phyloP scores from a whole-genome alignment of 371 early-diverging fungal species.

The Mucor mucedo region DNA sequence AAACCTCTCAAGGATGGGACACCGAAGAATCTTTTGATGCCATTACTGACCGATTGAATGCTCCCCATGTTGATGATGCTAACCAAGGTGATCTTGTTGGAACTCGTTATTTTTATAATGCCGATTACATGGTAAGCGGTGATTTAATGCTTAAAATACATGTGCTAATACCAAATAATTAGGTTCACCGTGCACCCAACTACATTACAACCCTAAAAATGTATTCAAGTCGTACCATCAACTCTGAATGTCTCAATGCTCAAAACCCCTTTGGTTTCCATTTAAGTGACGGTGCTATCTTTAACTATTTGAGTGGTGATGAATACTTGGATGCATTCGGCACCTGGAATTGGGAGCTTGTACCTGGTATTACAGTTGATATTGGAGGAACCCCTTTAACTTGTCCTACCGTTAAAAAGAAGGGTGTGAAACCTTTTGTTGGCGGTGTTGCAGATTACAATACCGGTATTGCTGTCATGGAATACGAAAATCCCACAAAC shows the following conservation, averaged over 20 bases:
- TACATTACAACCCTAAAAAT: slow-evolving; percentile 42
- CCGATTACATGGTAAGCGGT: slow-evolving; percentile 38
- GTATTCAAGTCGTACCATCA: slow-evolving; percentile 40
- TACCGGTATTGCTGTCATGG: slow-evolving; percentile 35
- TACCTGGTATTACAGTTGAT: slow-evolving; percentile 40
- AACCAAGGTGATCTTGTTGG: slow-evolving; percentile 42
- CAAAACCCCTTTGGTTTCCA: slow-evolving; percentile 38
- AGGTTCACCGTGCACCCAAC: slow-evolving; percentile 35
- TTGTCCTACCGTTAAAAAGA: slow-evolving; percentile 15
- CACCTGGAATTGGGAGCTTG: slow-evolving; percentile 37
- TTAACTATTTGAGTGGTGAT: slow-evolving; percentile 36
- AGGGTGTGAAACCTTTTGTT: slow-evolving; percentile 25
- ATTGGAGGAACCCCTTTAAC: slow-evolving; percentile 22
- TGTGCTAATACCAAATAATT: not conserved
- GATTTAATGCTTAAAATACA: not conserved
- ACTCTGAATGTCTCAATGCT: slow-evolving; percentile 38
- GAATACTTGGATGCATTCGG: slow-evolving; percentile 39
- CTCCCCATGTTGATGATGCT: slow-evolving; percentile 15
- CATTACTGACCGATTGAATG: slow-evolving; percentile 21
- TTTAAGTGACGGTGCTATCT: slow-evolving; percentile 38
- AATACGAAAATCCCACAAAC: slow-evolving; percentile 33
- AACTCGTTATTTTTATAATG: slow-evolving; percentile 35
- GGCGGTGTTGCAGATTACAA: slow-evolving; percentile 34
- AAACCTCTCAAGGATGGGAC: slow-evolving; percentile 26
- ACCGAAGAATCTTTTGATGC: slow-evolving; percentile 6